Percentiles rank a stretch among this genome's conserved stretches.
Conservation (phyloP, 2,329 filamentous ascomycete species). For the Hansfordia pulvinata region DNA sequence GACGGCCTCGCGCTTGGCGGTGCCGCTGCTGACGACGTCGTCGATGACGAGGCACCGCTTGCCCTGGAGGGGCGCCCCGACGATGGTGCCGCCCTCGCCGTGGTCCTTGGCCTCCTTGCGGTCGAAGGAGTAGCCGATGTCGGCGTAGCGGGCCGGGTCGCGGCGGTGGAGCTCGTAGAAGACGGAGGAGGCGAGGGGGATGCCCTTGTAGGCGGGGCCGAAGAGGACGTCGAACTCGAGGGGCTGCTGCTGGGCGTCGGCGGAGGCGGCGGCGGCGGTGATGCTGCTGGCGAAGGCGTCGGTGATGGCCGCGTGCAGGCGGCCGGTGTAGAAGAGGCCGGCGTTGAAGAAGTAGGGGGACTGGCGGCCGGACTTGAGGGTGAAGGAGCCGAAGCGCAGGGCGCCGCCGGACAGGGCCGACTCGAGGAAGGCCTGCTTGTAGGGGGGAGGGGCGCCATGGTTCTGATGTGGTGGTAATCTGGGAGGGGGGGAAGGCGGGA, state of each 20-base stretch:
- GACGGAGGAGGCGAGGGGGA: conserved; percentile 72
- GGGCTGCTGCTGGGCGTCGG: conserved; percentile 17
- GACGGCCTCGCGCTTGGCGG: conserved; percentile 85
- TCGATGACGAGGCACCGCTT: conserved; percentile 85
- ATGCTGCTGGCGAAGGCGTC: conserved; percentile 66
- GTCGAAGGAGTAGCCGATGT: conserved; percentile 79
- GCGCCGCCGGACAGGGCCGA: conserved; percentile 55
- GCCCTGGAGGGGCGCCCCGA: conserved; percentile 72
- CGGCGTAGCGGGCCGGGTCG: conserved; percentile 50
- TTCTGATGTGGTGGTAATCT: conserved; percentile 2
- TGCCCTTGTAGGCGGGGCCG: conserved; percentile 92
- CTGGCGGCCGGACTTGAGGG: conserved; percentile 80
- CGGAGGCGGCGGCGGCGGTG: conserved; percentile 21
- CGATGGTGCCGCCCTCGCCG: conserved; percentile 86
- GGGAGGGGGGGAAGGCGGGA: conserved; percentile 8
- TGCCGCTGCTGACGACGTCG: conserved; percentile 93
- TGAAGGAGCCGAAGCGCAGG: conserved; percentile 72
- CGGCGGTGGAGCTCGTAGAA: conserved; percentile 62
- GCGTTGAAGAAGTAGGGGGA: conserved; percentile 99
- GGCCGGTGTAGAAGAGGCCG: conserved; percentile 73
- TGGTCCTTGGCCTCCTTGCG: conserved; percentile 95
- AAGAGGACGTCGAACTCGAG: conserved; percentile 75
- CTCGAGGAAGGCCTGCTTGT: conserved; percentile 62
- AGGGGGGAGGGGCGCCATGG: conserved; percentile 35
- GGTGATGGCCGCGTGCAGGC: conserved; percentile 64